Evolutionary conservation across 768 basidiomycete genomes (phyloP).

Genomic region (Suillus decipiens): DNA sequence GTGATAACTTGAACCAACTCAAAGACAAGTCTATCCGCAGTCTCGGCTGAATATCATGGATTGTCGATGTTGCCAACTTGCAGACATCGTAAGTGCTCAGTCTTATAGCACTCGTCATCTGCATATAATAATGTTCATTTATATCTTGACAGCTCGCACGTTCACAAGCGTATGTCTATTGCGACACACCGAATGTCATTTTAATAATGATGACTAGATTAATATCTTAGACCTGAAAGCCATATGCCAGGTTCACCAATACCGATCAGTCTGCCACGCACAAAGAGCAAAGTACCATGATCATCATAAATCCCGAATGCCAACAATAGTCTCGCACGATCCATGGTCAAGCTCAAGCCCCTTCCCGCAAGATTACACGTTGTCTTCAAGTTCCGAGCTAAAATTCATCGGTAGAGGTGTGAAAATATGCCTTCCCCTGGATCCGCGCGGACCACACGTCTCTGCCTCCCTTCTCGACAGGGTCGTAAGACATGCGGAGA

Average conservation of each 20-base stretch:
- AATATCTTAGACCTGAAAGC: neutral
- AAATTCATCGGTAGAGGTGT: constrained; percentile 50
- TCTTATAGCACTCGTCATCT: no score
- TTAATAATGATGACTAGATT: neutral
- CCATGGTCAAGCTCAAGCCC: constrained; percentile 7
- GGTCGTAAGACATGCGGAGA: constrained; percentile 43
- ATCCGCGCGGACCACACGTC: constrained; percentile 41
- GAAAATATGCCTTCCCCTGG: constrained; percentile 49
- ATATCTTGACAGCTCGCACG: no score
- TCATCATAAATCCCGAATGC: no score
- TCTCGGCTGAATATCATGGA: no score
- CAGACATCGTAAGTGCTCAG: no score
- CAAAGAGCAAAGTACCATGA: no score
- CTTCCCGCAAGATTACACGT: constrained; percentile 33
- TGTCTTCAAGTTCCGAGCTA: constrained; percentile 42
- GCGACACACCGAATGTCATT: neutral
- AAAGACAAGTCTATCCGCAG: no score
- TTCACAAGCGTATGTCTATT: no score
- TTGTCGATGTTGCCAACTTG: no score
- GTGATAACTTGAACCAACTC: no score
- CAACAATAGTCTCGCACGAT: no score
- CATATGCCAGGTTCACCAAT: neutral
- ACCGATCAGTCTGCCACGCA: neutral
- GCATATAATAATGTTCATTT: no score
- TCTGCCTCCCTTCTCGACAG: constrained; percentile 44